Evolutionary conservation across 2,329 filamentous ascomycete species (phyloP).

Genomic region (Pseudogymnoascus destructans): DNA sequence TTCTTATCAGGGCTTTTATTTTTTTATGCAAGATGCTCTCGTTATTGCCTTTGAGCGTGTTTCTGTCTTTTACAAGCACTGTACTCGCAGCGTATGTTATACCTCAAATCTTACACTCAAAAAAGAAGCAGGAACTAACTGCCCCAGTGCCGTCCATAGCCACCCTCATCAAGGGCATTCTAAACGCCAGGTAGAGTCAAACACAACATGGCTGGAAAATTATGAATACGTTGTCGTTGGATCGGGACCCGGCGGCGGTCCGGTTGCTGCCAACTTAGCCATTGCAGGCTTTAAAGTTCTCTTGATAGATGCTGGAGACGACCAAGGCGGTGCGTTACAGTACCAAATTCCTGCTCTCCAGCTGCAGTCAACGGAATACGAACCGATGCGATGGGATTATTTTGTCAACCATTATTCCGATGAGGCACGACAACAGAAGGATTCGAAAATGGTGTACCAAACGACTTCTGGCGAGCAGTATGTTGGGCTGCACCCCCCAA

Average conservation of each 20-base stretch:
- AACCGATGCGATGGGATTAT: slow-evolving; percentile 38
- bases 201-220: slow-evolving; percentile 3
- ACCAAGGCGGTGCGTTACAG: slow-evolving; percentile 31
- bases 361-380: slow-evolving; percentile 34
- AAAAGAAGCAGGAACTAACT: not conserved
- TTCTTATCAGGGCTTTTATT: not conserved
- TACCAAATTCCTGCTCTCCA: slow-evolving; percentile 37
- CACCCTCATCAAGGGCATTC: not conserved
- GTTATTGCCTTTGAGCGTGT: not conserved
- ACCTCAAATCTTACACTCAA: not conserved
- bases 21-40: not conserved
- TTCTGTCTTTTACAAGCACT: not conserved
- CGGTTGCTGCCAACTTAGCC: slow-evolving; percentile 36
- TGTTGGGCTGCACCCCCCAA: slow-evolving; percentile 17
- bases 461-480: slow-evolving; percentile 18
- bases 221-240: slow-evolving; percentile 43
- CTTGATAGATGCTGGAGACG: slow-evolving; percentile 40
- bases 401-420: slow-evolving; percentile 39
- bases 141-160: not conserved
- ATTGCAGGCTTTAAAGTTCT: slow-evolving; percentile 37
- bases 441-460: slow-evolving; percentile 37
- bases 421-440: slow-evolving; percentile 30
- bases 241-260: slow-evolving; percentile 37
- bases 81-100: not conserved
- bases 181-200: not conserved